A percentile compares a stretch with the other conserved stretches of the same genome.
Evolutionary conservation across 2,329 filamentous ascomycete species (phyloP).

Genomic region (Pseudogymnoascus sp.): DNA sequence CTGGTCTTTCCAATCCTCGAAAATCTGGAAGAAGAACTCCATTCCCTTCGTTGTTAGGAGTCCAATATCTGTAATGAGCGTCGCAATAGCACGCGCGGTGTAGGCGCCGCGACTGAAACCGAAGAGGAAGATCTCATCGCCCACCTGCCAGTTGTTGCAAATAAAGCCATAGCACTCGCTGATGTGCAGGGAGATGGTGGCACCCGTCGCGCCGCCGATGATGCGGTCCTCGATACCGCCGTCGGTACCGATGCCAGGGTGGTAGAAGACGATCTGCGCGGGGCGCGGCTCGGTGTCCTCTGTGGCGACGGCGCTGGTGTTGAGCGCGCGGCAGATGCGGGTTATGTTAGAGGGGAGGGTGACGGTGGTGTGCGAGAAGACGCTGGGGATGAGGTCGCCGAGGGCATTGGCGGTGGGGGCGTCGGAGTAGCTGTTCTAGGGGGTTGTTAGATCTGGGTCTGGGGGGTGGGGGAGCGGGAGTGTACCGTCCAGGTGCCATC

Average conservation of each 20-base stretch:
- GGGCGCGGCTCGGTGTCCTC: slow-evolving; percentile 11
- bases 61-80: slow-evolving; percentile 30
- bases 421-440: slow-evolving; percentile 4
- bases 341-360: slow-evolving; percentile 49
- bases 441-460: background rate
- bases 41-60: slow-evolving; percentile 35
- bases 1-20: slow-evolving; percentile 31
- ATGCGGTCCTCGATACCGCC: slow-evolving; percentile 41
- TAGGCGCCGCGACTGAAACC: slow-evolving; percentile 35
- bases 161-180: slow-evolving; percentile 40
- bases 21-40: slow-evolving; percentile 35
- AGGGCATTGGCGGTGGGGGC: background rate
- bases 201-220: slow-evolving; percentile 46
- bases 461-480: background rate
- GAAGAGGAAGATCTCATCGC: slow-evolving; percentile 31
- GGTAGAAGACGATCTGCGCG: slow-evolving; percentile 52
- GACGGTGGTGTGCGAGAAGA: background rate
- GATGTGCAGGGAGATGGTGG: slow-evolving; percentile 43
- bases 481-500: slow-evolving; percentile 26
- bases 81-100: slow-evolving; percentile 30
- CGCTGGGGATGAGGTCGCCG: background rate
- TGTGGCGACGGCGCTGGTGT: slow-evolving; percentile 39
- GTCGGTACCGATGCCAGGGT: slow-evolving; percentile 50
- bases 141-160: slow-evolving; percentile 33
- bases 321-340: slow-evolving; percentile 49